Percentiles rank a stretch among this genome's conserved stretches.
Conservation (phyloP, 2,329 filamentous ascomycete genomes). For the Cladosporium sp. region DNA sequence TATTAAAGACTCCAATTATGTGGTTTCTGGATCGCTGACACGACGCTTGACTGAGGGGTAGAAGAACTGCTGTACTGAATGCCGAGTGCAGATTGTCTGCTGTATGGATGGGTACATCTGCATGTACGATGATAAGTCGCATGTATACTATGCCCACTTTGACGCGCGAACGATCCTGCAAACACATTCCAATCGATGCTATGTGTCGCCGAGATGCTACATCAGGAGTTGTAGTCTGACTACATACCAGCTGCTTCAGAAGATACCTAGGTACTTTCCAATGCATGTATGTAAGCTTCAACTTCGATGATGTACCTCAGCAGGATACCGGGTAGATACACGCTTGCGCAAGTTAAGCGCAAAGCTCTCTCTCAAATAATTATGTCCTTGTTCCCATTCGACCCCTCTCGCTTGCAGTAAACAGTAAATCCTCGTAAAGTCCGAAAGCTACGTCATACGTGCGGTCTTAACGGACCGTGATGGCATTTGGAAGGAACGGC, state of each 20-base stretch:
- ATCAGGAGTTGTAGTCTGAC: neutral
- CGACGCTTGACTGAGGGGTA: too few species aligned
- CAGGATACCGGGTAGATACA: too few species aligned
- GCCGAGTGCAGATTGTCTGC: too few species aligned
- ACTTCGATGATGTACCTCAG: too few species aligned
- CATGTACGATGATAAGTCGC: too few species aligned
- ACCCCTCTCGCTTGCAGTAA: neutral
- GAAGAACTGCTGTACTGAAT: too few species aligned
- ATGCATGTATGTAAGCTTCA: neutral
- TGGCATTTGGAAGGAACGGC: neutral
- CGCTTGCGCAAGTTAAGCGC: neutral
- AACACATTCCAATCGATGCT: neutral
- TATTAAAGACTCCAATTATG: neutral
- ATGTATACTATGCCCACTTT: too few species aligned
- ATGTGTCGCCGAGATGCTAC: neutral
- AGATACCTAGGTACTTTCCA: neutral
- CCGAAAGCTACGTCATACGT: neutral
- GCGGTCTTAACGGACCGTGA: neutral
- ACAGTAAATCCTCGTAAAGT: neutral
- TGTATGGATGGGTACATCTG: too few species aligned
- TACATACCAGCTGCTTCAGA: neutral
- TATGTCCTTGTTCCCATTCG: neutral
- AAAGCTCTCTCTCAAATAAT: neutral
- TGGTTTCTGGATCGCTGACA: neutral
- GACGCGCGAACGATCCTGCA: neutral